Conservation (phyloP, 2,329 filamentous ascomycete species). For the Xylariomycetidae sp. region DNA sequence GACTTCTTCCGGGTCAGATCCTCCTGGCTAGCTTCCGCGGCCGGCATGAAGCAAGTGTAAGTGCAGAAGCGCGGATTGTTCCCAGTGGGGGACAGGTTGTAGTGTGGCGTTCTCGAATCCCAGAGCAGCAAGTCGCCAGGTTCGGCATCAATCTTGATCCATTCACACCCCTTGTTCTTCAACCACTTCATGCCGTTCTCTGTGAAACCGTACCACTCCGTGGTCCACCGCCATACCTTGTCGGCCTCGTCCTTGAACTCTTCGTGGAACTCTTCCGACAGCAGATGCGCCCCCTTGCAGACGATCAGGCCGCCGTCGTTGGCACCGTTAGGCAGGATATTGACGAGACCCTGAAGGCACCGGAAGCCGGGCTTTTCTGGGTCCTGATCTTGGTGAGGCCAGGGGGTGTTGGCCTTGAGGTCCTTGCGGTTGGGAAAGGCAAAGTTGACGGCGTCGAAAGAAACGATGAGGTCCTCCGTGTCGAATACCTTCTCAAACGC, state of each 20-base stretch:
- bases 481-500: slow-evolving; percentile 42
- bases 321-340: slow-evolving; percentile 32
- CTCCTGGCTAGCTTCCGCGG: slow-evolving; percentile 32
- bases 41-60: slow-evolving; percentile 39
- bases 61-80: slow-evolving; percentile 27
- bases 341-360: slow-evolving; percentile 48
- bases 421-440: slow-evolving; percentile 32
- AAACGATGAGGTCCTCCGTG: slow-evolving; percentile 42
- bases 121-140: slow-evolving; percentile 39
- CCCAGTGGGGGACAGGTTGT: slow-evolving; percentile 32
- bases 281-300: slow-evolving; percentile 21
- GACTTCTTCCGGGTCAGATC: slow-evolving; percentile 36
- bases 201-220: slow-evolving; percentile 31
- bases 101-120: slow-evolving; percentile 33
- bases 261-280: slow-evolving; percentile 31
- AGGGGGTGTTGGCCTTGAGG: slow-evolving; percentile 33
- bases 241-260: slow-evolving; percentile 24
- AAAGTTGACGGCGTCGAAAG: slow-evolving; percentile 44
- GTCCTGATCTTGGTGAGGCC: slow-evolving; percentile 43
- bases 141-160: slow-evolving; percentile 35
- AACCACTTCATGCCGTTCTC: slow-evolving; percentile 33
- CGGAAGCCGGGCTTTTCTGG: slow-evolving; percentile 40
- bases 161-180: slow-evolving; percentile 25
- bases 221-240: slow-evolving; percentile 30
- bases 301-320: slow-evolving; percentile 31